A percentile compares a stretch with the other conserved stretches of the same genome.
These are phyloP conservation scores for Ceratobasidium sp. DNA, from an alignment of 1,284 basidiomycete species.

Conservation along the genomic window DNA sequence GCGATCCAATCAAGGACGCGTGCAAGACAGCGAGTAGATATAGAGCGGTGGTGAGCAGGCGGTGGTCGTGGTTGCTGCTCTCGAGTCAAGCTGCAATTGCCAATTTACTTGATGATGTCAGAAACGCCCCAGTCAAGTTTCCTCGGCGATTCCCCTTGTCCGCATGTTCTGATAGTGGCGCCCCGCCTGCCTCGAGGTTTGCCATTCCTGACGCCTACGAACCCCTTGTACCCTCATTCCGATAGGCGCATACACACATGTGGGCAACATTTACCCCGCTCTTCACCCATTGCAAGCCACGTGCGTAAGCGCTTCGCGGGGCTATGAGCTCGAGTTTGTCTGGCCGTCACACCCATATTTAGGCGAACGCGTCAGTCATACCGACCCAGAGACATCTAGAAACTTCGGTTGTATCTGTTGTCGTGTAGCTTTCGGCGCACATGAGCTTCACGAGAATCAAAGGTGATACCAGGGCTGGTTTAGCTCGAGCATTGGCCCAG, in stretches of 20 bases:
- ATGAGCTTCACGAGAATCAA: too few species aligned
- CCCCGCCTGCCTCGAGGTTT: background rate
- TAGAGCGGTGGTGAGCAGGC: background rate
- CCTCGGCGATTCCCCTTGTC: background rate
- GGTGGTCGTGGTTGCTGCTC: slow-evolving; percentile 13
- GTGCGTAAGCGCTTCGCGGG: slow-evolving; percentile 1
- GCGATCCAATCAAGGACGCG: slow-evolving; percentile 44
- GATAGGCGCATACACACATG: background rate
- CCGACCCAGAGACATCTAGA: background rate
- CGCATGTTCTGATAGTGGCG: background rate
- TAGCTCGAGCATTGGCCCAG: too few species aligned
- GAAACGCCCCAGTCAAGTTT: slow-evolving; percentile 40
- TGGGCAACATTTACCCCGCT: slow-evolving; percentile 3
- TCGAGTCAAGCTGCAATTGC: slow-evolving; percentile 39
- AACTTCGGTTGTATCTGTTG: background rate
- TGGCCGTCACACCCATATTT: background rate
- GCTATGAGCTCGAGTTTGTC: background rate
- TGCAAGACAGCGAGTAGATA: slow-evolving; percentile 16
- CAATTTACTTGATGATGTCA: slow-evolving; percentile 37
- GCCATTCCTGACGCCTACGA: background rate
- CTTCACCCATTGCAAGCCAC: background rate
- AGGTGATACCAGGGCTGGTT: too few species aligned
- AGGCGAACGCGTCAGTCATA: background rate
- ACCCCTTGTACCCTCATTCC: background rate
- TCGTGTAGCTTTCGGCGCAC: background rate